Evolutionary conservation across 805 yeast genomes (phyloP), one percentile per base, ranked within the genome.

Genomic region (Wickerhamomyces sydowiorum): DNA sequence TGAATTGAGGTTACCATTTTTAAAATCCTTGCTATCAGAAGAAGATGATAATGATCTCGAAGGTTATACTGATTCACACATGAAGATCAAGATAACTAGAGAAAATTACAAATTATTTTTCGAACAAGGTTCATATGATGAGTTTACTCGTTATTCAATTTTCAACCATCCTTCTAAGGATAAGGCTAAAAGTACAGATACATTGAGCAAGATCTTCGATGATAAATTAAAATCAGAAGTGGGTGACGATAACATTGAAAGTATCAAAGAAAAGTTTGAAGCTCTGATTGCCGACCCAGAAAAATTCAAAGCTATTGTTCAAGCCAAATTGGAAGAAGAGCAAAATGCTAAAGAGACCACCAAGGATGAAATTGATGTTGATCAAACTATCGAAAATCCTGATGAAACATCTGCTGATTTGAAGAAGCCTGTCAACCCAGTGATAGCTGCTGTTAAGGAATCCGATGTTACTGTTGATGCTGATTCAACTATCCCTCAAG

Each of bases 81-180:
- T 91, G 62, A 80, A 80, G 54, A 91, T 93, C 17, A 81, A 86
- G 37, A 75, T 91, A 31, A 80, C 90, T 55, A 78, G 80, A 52
- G 83, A 82, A 52, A 78, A 89, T 4, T 93, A 87, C 62, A 73
- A 86, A 48, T 65, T 93, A 54, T 80, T 85, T 57, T 89, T 91
- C 58, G 95, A 87, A 57, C 73, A 83, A 5, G 80, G 74, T 6
- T 78, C 96, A 0, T 78, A 74, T 49, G 99, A 93, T 65, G 82
- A 81, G 48, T 88, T 85, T 53, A 74, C 87, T 3, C 72, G 95
- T 38, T 72, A 70, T 46, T 65, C 80, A 1, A 66, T 77, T 15
- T 79, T 69, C 46, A 66, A 58, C 41, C 69, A 61, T 40, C 62
- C 67, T 10, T 27, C 42, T 6, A 52, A 52, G 9, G 45, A 48